Evolutionary conservation across 305 asterid genomes (phyloP).

Genomic region (Fraxinus sp.): DNA sequence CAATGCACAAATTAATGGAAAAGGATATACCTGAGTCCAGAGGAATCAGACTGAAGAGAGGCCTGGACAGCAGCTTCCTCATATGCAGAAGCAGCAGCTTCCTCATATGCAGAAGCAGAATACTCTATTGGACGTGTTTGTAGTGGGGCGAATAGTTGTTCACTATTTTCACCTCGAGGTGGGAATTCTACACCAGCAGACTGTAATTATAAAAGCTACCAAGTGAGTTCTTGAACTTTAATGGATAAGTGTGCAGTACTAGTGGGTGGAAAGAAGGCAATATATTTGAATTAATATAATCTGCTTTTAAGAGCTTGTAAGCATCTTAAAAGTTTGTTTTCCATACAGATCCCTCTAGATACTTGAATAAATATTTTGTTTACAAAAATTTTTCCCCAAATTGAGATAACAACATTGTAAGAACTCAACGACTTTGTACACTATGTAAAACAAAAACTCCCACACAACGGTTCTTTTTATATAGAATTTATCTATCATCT

Average conservation of each 20-base stretch:
- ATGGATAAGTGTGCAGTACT: neutral
- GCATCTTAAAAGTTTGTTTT: neutral
- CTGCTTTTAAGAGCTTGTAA: neutral
- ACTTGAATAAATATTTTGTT: neutral
- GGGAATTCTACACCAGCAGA: constrained; percentile 92
- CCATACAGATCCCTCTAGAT: neutral
- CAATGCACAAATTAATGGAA: neutral
- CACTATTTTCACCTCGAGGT: constrained; percentile 78
- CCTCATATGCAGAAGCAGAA: constrained; percentile 64
- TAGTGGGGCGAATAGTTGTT: constrained; percentile 90
- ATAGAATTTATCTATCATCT: neutral
- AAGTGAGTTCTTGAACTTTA: constrained; percentile 11
- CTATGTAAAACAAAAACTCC: neutral
- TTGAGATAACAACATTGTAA: neutral
- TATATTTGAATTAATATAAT: neutral
- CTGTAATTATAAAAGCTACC: constrained; percentile 42
- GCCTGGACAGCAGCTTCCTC: constrained; percentile 97
- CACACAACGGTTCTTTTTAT: neutral
- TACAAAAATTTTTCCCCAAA: neutral
- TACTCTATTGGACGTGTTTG: constrained; percentile 79
- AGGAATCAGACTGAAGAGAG: constrained; percentile 79
- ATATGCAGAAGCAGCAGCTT: constrained; percentile 66
- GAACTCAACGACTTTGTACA: neutral
- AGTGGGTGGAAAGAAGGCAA: neutral
- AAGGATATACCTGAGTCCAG: constrained; percentile 79